Conservation (phyloP, 345 rosid genomes). For the Pugionium dolabratum region DNA sequence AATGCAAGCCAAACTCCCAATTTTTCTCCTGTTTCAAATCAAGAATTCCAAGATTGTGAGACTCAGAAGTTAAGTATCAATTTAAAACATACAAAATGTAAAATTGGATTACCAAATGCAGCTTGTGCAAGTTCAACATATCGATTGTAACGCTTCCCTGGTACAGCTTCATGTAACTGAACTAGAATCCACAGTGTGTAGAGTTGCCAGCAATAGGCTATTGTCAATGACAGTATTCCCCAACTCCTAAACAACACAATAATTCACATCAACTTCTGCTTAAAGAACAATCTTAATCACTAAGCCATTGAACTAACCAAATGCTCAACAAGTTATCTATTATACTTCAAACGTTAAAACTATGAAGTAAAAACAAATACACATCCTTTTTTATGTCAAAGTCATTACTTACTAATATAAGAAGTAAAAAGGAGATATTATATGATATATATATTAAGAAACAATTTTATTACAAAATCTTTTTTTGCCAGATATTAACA, state of each 20-base stretch:
- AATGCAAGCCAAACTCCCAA: conserved; percentile 92
- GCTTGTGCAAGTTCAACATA: conserved; percentile 97
- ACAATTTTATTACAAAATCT: background rate
- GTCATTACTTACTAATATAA: conserved; percentile 17
- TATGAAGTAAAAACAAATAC: background rate
- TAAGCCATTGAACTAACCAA: conserved; percentile 9
- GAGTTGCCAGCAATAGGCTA: conserved; percentile 94
- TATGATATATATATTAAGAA: background rate
- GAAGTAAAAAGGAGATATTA: background rate
- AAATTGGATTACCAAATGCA: conserved; percentile 71
- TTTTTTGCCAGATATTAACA: conserved; percentile 25
- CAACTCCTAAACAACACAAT: conserved; percentile 68
- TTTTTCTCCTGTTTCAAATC: conserved; percentile 62
- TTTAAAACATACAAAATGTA: background rate
- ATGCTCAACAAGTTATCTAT: background rate
- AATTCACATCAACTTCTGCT: conserved; percentile 3
- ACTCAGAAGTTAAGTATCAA: conserved; percentile 1
- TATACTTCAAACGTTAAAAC: background rate
- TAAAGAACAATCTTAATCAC: background rate
- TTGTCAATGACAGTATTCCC: conserved; percentile 81
- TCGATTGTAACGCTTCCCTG: conserved; percentile 92
- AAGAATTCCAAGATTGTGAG: conserved; percentile 8
- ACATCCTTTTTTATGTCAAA: background rate
- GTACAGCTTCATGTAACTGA: conserved; percentile 94
- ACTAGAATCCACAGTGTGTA: conserved; percentile 93